Evolutionary conservation across 2,329 filamentous ascomycete species (phyloP), one percentile per base, ranked within the genome.

Genomic region (Colletotrichum magnum): DNA sequence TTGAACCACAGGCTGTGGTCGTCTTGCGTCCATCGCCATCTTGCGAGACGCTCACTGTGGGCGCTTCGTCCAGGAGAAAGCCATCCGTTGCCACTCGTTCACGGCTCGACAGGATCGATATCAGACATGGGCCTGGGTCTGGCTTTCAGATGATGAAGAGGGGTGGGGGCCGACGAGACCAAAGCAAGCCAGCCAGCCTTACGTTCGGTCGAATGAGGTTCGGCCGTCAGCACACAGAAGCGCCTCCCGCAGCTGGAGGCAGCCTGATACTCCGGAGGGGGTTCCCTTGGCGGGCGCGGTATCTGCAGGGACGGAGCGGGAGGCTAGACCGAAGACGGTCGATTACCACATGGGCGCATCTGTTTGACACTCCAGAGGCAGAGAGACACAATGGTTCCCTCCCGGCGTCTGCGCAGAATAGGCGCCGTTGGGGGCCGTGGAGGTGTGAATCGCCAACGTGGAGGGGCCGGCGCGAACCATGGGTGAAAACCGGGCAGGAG

Each of bases 361-460:
- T 45, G 15, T 21, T 52, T 4, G 32, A 61, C 15, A 12, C 28
- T 48, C 21, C n/a, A 45, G 41, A 10, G 32, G 32, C 32, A 36
- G n/a, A 50, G 51, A 61, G 43, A 12, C 28, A 39, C 24, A 50
- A 51, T 57, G 64, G 43, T 21, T 56, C 24, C n/a, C 39, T n/a
- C 15, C 45, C 12, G 36, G 6, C n/a, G 36, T 54, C 21, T 45
- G 56, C 66, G 61, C 52, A 48, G 45, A 39, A 41, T 69, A 69
- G 56, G 48, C 67, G 67, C 67, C 63, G 51, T 57, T 65, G 41
- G 59, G 43, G 45, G 45, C 32, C 12, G 36, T 47, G 21, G 39
- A 69, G 67, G 67, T 67, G 67, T 53, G 67, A 61, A 61, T 41
- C 16, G 26, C 41, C 50, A 26, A 16, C 32, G 48, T 53, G 50